Conservation (phyloP, 768 basidiomycete species). For the Coprinopsis cinerea region DNA sequence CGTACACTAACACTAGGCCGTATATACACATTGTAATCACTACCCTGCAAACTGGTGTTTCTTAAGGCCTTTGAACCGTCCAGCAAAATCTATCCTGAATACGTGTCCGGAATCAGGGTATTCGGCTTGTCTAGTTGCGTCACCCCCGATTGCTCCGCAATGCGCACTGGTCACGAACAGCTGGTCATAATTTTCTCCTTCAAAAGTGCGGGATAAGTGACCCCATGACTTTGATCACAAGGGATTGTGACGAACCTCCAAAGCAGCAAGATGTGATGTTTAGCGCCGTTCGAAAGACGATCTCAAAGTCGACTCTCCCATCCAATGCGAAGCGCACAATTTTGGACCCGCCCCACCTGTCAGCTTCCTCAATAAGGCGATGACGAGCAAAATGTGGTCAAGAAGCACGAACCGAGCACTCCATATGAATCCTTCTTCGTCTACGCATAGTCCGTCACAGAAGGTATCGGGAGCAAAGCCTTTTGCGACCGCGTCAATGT, state of each 20-base stretch:
- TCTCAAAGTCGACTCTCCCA: conserved; percentile 51
- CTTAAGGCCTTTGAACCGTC: conserved; percentile 33
- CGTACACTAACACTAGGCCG: background rate
- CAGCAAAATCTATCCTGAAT: conserved; percentile 45
- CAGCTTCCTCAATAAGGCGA: conserved; percentile 9
- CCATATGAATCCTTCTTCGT: conserved; percentile 60
- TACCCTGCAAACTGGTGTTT: conserved; percentile 30
- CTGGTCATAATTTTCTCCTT: conserved; percentile 56
- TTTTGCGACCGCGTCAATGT: conserved; percentile 50
- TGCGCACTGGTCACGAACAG: conserved; percentile 60
- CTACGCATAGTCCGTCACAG: conserved; percentile 64
- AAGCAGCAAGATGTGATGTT: conserved; percentile 67
- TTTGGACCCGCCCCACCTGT: conserved; percentile 60
- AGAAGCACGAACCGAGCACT: conserved; percentile 42
- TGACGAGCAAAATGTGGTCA: background rate
- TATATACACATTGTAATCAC: conserved; percentile 2
- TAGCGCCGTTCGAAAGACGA: conserved; percentile 55
- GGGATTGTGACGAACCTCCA: conserved; percentile 39
- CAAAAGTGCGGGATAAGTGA: conserved; percentile 5
- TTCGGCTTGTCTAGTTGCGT: conserved; percentile 37
- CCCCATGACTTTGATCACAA: background rate
- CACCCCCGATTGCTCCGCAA: conserved; percentile 53
- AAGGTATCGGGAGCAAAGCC: conserved; percentile 46
- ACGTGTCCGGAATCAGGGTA: conserved; percentile 54
- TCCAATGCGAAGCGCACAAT: conserved; percentile 49